Conservation (phyloP, 345 rosid genomes). For the Reutealis trisperma region DNA sequence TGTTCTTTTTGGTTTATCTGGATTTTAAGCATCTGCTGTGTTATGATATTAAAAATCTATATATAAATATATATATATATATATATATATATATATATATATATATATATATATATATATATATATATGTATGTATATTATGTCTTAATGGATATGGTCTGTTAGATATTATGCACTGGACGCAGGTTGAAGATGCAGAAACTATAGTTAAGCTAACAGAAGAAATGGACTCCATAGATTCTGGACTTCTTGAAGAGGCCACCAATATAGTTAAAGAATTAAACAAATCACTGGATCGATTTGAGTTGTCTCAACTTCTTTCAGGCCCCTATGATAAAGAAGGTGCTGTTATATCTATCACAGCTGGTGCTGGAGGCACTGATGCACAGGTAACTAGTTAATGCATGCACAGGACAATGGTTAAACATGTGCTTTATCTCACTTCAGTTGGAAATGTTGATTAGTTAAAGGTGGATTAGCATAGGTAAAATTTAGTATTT, state of each 20-base stretch:
- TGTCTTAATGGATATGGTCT: constrained; percentile 9
- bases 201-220: constrained; percentile 80
- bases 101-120: too few species aligned
- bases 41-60: neutral
- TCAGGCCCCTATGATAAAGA: constrained; percentile 93
- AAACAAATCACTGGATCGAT: constrained; percentile 63
- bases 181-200: constrained; percentile 91
- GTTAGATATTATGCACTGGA: constrained; percentile 11
- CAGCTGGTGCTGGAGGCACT: constrained; percentile 99
- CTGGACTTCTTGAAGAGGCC: constrained; percentile 87
- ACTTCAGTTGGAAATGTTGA: neutral
- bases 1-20: constrained; percentile 2
- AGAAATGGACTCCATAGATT: constrained; percentile 89
- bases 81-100: too few species aligned
- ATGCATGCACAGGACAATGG: neutral
- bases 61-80: too few species aligned
- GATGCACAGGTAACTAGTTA: constrained; percentile 83
- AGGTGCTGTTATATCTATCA: constrained; percentile 78
- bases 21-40: constrained; percentile 4
- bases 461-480: neutral
- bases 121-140: too few species aligned
- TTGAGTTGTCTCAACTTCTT: constrained; percentile 90
- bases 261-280: constrained; percentile 60
- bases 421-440: neutral
- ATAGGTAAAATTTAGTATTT: neutral